Evolutionary conservation across 305 asterid genomes (phyloP).

Genomic region (Petunia hybrid): DNA sequence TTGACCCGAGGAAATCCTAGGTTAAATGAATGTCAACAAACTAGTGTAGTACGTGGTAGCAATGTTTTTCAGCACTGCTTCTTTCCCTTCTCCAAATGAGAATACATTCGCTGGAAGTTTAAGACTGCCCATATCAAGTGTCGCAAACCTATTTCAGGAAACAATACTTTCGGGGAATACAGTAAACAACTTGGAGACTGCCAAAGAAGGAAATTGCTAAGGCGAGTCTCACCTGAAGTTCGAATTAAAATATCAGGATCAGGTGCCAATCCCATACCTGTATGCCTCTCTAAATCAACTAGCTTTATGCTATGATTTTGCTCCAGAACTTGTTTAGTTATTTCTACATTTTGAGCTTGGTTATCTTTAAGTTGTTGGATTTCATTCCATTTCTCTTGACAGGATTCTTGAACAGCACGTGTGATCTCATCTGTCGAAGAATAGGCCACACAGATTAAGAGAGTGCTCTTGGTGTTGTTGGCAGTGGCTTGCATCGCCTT

Average conservation of each 20-base stretch:
- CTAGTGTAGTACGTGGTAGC: background rate
- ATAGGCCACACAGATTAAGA: conserved; percentile 73
- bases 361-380: conserved; percentile 6
- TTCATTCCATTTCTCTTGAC: conserved; percentile 41
- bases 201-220: conserved; percentile 86
- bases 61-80: conserved; percentile 37
- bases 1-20: background rate
- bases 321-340: conserved; percentile 28
- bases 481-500: conserved; percentile 69
- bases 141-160: conserved; percentile 79
- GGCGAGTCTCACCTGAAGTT: conserved; percentile 73
- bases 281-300: conserved; percentile 63
- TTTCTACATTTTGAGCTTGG: conserved; percentile 24
- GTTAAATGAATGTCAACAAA: too few species aligned
- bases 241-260: conserved; percentile 74
- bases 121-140: conserved; percentile 75
- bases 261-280: conserved; percentile 77
- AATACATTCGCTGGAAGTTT: conserved; percentile 58
- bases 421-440: conserved; percentile 80
- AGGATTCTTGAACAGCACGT: conserved; percentile 62
- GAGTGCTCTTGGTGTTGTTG: conserved; percentile 46
- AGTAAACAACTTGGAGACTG: conserved; percentile 66
- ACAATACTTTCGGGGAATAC: conserved; percentile 65
- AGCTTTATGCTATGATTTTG: conserved; percentile 37
- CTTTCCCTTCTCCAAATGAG: conserved; percentile 60